Evolutionary conservation across 2,329 filamentous ascomycete genomes (phyloP).

Genomic region (Sclerotinia minor): DNA sequence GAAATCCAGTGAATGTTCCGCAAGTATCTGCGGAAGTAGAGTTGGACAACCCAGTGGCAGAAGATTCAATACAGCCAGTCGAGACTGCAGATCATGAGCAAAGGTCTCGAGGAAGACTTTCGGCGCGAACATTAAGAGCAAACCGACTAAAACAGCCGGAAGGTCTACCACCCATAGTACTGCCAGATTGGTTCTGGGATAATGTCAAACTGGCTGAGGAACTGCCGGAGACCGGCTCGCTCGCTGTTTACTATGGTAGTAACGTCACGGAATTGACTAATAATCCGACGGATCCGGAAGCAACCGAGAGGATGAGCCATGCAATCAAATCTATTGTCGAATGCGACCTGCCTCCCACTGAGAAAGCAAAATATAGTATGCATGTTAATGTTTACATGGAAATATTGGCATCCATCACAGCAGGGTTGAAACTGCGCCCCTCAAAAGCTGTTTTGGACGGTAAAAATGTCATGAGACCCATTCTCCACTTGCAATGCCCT

Average conservation of each 20-base stretch:
- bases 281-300: not conserved
- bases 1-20: not conserved
- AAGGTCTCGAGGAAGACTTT: slow-evolving; percentile 30
- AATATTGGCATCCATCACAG: slow-evolving; percentile 51
- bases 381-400: slow-evolving; percentile 40
- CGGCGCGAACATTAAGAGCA: slow-evolving; percentile 28
- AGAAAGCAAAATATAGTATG: slow-evolving; percentile 37
- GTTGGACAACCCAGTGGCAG: slow-evolving; percentile 8
- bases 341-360: slow-evolving; percentile 28
- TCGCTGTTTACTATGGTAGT: slow-evolving; percentile 30
- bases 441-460: slow-evolving; percentile 25
- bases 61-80: slow-evolving; percentile 18
- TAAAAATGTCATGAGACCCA: slow-evolving; percentile 49
- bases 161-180: slow-evolving; percentile 51
- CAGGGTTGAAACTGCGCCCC: slow-evolving; percentile 50
- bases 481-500: slow-evolving; percentile 61
- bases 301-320: slow-evolving; percentile 18
- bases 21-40: slow-evolving; percentile 8
- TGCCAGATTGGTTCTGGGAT: slow-evolving; percentile 59
- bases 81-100: slow-evolving; percentile 21
- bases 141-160: slow-evolving; percentile 35
- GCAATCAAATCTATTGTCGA: slow-evolving; percentile 24
- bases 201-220: slow-evolving; percentile 46
- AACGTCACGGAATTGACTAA: slow-evolving; percentile 9
- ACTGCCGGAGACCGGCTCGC: slow-evolving; percentile 27